Evolutionary conservation across 345 rosid species (phyloP), one percentile per base, ranked within the genome.

Genomic region (Psidium guajava): DNA sequence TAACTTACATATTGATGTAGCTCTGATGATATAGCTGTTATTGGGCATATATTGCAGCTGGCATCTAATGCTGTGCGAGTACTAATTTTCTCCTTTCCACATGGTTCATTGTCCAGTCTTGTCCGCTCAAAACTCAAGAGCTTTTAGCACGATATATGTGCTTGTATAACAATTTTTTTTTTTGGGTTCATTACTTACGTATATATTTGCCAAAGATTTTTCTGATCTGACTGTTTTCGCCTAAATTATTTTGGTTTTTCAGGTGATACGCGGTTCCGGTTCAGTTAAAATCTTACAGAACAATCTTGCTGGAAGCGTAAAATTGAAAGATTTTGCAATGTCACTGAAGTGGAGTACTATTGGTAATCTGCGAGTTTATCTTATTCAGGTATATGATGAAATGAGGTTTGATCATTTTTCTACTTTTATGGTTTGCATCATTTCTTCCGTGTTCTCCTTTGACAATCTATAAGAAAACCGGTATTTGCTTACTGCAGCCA

Each of bases 341-440:
- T 90, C 96, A 52, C 89, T 94, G 88, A 92, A 94, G 73, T 97
- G 99, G 99, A 96, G 98, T 92, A 85, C 93, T 53, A 89, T 97
- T 57, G 99, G 99, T 84, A 95, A 91, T 89, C 96, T 97, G 73
- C 98, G 89, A 55, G 74, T 97, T 86, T 90, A 83, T 90, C 92
- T 97, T 81, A 89, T 97, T 82, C 96, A 95, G 98, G 99, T 95
- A 94, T 40, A 32, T 10, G 13, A 27, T 59, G 32, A 22, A n/a
- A n/a, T 36, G 47, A 36, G 6, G 80, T 32, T 36, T 8, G 80
- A 69, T 18, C 80, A 4, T 69, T 36, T 69, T 32, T 47, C 56
- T 32, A 54, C 27, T 82, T 16, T 4, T 27, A 21, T 54, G 0
- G 14, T 82, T 42, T 55, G n/a, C 47, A 14, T 6, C 28, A 4